Percentiles rank a stretch among this genome's conserved stretches.
Conservation (phyloP, 2,329 filamentous ascomycete genomes). For the Didymella sp. region DNA sequence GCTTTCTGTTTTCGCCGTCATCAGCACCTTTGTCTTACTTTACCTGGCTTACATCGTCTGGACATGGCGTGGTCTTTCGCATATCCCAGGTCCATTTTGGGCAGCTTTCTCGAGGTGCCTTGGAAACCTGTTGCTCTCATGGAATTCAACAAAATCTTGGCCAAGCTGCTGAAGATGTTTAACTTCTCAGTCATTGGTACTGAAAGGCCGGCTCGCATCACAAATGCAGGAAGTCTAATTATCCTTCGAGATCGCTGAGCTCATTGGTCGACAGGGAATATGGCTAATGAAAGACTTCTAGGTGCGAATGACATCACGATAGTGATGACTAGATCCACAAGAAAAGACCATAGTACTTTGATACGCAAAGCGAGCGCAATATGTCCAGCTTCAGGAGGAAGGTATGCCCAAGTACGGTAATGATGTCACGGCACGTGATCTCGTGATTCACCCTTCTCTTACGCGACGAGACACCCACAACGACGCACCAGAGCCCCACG, state of each 20-base stretch:
- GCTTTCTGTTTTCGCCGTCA: not conserved
- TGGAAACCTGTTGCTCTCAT: constrained; percentile 37
- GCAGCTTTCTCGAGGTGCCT: not conserved
- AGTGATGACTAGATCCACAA: not conserved
- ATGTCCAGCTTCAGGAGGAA: not conserved
- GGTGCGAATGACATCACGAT: not conserved
- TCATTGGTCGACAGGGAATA: not conserved
- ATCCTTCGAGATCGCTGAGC: not conserved
- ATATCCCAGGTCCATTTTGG: not conserved
- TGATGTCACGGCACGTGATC: constrained; percentile 20
- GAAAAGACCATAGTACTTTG: too few species aligned
- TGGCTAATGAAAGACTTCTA: not conserved
- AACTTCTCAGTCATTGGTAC: not conserved
- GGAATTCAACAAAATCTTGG: constrained; percentile 46
- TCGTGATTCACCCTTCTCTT: not conserved
- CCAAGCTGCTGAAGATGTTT: constrained; percentile 11
- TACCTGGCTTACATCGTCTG: not conserved
- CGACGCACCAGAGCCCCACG: not conserved
- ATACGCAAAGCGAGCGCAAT: too few species aligned
- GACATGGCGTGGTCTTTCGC: not conserved
- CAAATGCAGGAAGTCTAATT: not conserved
- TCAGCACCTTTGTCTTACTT: not conserved
- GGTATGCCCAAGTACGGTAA: not conserved
- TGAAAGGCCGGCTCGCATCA: not conserved
- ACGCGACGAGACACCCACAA: not conserved